Evolutionary conservation across 768 basidiomycete species (phyloP).

Genomic region (Macrolepiota fuliginosa): DNA sequence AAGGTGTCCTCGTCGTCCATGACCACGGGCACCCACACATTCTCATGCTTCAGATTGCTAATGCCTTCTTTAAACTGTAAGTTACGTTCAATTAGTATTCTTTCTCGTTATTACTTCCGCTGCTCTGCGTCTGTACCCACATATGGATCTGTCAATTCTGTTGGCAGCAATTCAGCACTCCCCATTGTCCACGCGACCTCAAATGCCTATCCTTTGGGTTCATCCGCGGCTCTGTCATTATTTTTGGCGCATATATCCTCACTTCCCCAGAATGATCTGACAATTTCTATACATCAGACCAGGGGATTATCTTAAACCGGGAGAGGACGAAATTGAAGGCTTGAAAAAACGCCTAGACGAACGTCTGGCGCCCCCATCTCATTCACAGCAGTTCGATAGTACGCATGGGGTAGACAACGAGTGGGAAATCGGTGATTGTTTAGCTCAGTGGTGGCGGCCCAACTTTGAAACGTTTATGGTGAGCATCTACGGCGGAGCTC

Average conservation of each 20-base stretch:
- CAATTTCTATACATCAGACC: constrained; percentile 49
- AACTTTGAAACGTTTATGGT: constrained; percentile 99
- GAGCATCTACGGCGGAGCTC: constrained; percentile 26
- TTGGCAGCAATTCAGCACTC: not conserved
- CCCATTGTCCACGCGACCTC: not conserved
- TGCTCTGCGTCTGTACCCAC: not conserved
- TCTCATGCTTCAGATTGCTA: constrained; percentile 97
- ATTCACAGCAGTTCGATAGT: constrained; percentile 69
- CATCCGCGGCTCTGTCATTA: not conserved
- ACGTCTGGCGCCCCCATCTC: constrained; percentile 77
- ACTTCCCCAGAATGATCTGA: not conserved
- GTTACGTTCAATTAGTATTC: constrained; percentile 24
- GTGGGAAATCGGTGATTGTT: constrained; percentile 95
- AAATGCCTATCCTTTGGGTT: not conserved
- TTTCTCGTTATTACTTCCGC: not conserved
- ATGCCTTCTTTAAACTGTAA: constrained; percentile 98
- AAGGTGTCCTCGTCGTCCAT: constrained; percentile 86
- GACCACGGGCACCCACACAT: constrained; percentile 98
- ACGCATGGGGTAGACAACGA: constrained; percentile 80
- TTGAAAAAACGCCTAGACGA: constrained; percentile 88
- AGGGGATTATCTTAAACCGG: constrained; percentile 97
- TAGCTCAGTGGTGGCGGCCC: constrained; percentile 98
- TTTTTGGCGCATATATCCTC: constrained; percentile 3
- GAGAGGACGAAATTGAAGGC: constrained; percentile 90
- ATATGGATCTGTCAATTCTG: not conserved